These are phyloP conservation scores for Trichophyton equinum DNA, from an alignment of 2,329 filamentous ascomycete species.

Conservation along the genomic window DNA sequence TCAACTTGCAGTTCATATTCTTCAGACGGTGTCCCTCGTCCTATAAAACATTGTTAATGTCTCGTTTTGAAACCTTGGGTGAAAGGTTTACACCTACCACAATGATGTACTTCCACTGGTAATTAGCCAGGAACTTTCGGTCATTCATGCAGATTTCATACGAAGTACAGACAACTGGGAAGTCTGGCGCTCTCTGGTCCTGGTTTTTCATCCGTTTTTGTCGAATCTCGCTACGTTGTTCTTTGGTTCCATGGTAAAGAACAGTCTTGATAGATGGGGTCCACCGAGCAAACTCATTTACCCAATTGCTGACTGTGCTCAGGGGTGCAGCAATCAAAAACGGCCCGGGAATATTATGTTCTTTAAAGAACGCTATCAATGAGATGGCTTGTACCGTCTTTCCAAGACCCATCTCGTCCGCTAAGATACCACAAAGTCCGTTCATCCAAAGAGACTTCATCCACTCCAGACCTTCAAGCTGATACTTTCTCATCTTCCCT, in stretches of 20 bases:
- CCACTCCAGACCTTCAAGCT: slow-evolving; percentile 90
- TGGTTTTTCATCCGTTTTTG: slow-evolving; percentile 53
- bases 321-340: slow-evolving; percentile 83
- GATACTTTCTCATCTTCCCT: slow-evolving; percentile 86
- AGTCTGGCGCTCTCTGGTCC: slow-evolving; percentile 56
- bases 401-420: slow-evolving; percentile 87
- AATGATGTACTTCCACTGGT: slow-evolving; percentile 95
- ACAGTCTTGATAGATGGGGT: slow-evolving; percentile 77
- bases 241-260: slow-evolving; percentile 77
- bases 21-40: slow-evolving; percentile 97
- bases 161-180: slow-evolving; percentile 85
- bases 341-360: slow-evolving; percentile 76
- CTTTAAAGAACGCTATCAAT: slow-evolving; percentile 72
- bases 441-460: slow-evolving; percentile 74
- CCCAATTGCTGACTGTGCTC: slow-evolving; percentile 90
- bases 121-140: slow-evolving; percentile 63
- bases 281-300: slow-evolving; percentile 86
- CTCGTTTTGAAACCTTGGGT: slow-evolving; percentile 16
- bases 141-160: slow-evolving; percentile 96
- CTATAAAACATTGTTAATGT: slow-evolving; percentile 28
- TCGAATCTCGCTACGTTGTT: slow-evolving; percentile 65
- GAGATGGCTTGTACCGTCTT: slow-evolving; percentile 90
- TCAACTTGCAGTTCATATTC: slow-evolving; percentile 86
- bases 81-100: slow-evolving; percentile 46
- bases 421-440: slow-evolving; percentile 79